These are phyloP conservation scores for Stephania japonica DNA, from an alignment of 164 flowering plant genomes.

Conservation along the genomic window DNA sequence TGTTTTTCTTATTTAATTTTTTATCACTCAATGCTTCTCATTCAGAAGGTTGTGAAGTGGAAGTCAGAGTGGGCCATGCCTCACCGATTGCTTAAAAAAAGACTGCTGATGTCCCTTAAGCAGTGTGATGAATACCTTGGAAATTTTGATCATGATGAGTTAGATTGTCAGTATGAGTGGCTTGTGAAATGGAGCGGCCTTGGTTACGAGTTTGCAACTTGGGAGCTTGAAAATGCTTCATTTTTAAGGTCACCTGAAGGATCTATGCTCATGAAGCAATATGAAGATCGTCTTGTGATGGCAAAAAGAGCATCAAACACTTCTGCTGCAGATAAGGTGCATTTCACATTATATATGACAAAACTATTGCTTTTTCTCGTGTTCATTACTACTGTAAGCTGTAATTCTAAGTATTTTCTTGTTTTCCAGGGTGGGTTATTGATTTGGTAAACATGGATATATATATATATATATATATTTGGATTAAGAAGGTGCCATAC, in stretches of 20 bases:
- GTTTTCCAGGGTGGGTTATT: not conserved
- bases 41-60: constrained; percentile 34
- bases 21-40: not conserved
- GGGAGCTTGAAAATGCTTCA: constrained; percentile 65
- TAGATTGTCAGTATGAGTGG: constrained; percentile 50
- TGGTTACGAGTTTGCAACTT: constrained; percentile 59
- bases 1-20: constrained; percentile 3
- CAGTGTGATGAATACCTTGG: constrained; percentile 15
- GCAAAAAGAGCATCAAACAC: constrained; percentile 25
- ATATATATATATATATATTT: not conserved
- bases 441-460: not conserved
- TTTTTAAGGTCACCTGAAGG: constrained; percentile 42
- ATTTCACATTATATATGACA: not conserved
- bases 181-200: constrained; percentile 86
- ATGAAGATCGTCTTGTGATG: constrained; percentile 40
- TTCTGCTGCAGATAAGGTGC: constrained; percentile 33
- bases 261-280: constrained; percentile 38
- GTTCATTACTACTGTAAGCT: not conserved
- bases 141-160: not conserved
- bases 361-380: not conserved
- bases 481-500: too few relatives aligned
- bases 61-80: constrained; percentile 60
- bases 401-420: not conserved
- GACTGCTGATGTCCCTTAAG: constrained; percentile 27
- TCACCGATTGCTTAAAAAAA: constrained; percentile 53